Base-by-base conservation (phyloP, 2,329 filamentous ascomycete genomes). In the Xylariaceae sp. region DNA sequence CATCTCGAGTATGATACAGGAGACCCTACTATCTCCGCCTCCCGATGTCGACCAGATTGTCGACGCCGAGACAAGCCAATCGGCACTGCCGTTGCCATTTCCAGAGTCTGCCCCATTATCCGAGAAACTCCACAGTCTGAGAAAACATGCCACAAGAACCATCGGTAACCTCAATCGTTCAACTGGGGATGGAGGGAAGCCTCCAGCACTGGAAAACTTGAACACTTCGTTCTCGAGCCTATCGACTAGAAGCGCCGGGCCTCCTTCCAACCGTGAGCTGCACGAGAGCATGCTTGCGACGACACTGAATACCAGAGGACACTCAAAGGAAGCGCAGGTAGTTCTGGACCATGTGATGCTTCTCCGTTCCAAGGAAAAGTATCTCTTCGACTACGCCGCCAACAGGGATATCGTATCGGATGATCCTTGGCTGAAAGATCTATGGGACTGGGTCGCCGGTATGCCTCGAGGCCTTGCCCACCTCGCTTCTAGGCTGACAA, bases 381-480 rank as follows among this genome's bases (percentile, higher is more conserved):
- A 81, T 41, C 58, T 80, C 1, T 79, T 81, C 40, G 65, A 88
- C 47, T 77, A 76, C 38, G 58, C 61, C 12, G 70, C 64, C 30
- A 92, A 92, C 49, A 71, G 72, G 40, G 60, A 68, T 5, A 71
- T 89, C n/a, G 70, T 83, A 1, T 64, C 69, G 5, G 82, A 86
- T 39, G 80, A 89, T 48, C 75, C 73, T 19, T 85, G 83, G 75
- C 64, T 90, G n/a, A 71, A 77, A 37, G 80, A 83, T 36, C 63
- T 84, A n/a, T 93, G 86, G 86, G 73, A 77, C 29, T 85, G 83
- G 68, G 67, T 89, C 30, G 68, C 73, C 38, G 76, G 82, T 77
- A 50, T 51, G 64, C 68, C 10, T n/a, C n/a, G n/a, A n/a, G n/a
- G n/a, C n/a, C n/a, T n/a, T n/a, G n/a, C n/a, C n/a, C n/a, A n/a